Evolutionary conservation across 805 yeast species (phyloP).

Genomic region (Saccharomycopsis sp.): DNA sequence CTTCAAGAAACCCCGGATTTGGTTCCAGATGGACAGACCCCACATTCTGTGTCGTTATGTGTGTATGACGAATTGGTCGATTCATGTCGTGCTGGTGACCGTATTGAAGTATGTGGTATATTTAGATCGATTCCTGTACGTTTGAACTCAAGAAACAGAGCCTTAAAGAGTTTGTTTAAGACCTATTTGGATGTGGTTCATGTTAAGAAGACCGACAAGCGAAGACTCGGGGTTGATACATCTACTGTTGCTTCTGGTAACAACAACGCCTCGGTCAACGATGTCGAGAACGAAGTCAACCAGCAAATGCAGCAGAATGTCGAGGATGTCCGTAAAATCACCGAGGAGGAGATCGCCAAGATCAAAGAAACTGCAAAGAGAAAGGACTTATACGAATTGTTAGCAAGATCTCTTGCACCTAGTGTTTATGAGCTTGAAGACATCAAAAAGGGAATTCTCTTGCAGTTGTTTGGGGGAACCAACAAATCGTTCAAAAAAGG

Average conservation of each 20-base stretch:
- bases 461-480: constrained; percentile 94
- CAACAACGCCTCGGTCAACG: constrained; percentile 29
- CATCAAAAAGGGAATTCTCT: constrained; percentile 87
- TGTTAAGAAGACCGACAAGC: constrained; percentile 76
- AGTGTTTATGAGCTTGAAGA: constrained; percentile 94
- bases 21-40: constrained; percentile 98
- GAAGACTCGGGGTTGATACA: constrained; percentile 73
- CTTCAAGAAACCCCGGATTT: constrained; percentile 94
- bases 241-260: constrained; percentile 39
- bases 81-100: constrained; percentile 91
- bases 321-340: constrained; percentile 65
- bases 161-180: constrained; percentile 77
- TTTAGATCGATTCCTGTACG: constrained; percentile 90
- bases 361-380: constrained; percentile 60
- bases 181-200: constrained; percentile 94
- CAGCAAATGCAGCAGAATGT: constrained; percentile 58
- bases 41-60: constrained; percentile 89
- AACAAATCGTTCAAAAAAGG: constrained; percentile 84
- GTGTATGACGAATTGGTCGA: constrained; percentile 96
- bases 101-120: constrained; percentile 91
- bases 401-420: constrained; percentile 94
- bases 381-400: constrained; percentile 74
- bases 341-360: constrained; percentile 60
- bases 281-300: constrained; percentile 43
- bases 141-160: constrained; percentile 76